Evolutionary conservation across 2,329 filamentous ascomycete species (phyloP), one percentile per base, ranked within the genome.

Genomic region (Zasmidium cellare): DNA sequence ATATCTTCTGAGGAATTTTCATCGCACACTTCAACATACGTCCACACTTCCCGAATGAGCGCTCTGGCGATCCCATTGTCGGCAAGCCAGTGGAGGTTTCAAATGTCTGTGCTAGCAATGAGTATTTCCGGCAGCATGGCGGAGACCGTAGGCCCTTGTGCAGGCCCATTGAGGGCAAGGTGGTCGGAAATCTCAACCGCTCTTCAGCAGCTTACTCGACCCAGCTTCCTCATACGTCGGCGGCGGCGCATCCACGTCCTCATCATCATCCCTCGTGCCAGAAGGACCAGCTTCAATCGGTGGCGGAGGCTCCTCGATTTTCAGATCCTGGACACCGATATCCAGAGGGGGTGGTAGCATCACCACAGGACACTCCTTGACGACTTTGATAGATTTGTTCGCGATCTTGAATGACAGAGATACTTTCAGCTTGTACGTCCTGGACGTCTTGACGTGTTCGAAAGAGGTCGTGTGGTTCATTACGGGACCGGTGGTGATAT

Each of bases 401-500:
- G 55, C 61, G 14, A 63, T 44, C 24, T 52, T 63, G 35, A 65
- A 51, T 16, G 58, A 51, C 59, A 63, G 57, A 2, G 52, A 41
- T 23, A 65, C 47, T 16, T 56, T 57, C n/a, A 65, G 18, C 6
- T 46, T 41, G 44, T 65, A 65, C 12, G 46, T 35, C 22, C 63
- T 55, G 18, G 59, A 57, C 14, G 63, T 22, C 24, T 62, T 59
- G 18, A 54, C 50, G 44, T 65, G 61, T 11, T 38, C 51, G 53
- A 65, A 65, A 3, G 61, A 61, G 46, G 55, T 59, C 7, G 53
- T 22, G 19, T 53, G 51, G 9, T 44, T 20, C 35, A 14, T 31
- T 9, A 65, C 46, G 1, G 18, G 49, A 11, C 35, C 48, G 16
- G 63, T 47, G 7, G 12, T 38, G 1, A 51, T 48, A 14, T 58